These are phyloP conservation scores for Ophiostoma fasciatum DNA, from an alignment of 2,329 filamentous ascomycete species.

Conservation along the genomic window DNA sequence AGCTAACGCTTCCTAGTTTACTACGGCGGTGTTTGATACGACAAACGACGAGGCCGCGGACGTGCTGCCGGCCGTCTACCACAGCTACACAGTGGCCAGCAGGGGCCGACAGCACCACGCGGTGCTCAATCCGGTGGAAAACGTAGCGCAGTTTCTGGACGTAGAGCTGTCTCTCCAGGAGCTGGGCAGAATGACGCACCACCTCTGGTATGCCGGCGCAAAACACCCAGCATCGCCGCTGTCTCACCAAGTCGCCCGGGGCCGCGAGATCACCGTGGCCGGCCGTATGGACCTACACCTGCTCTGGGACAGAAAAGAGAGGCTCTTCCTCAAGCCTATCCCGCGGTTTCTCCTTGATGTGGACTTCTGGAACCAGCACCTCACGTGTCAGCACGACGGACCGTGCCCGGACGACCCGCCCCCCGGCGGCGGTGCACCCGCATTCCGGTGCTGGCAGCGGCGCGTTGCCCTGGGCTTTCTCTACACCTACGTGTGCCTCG, in stretches of 20 bases:
- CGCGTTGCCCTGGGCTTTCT: constrained; percentile 11
- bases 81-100: background rate
- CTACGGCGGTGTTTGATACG: constrained; percentile 4
- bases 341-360: constrained; percentile 3
- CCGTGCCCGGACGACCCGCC: background rate
- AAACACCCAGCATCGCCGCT: background rate
- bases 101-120: background rate
- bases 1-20: constrained; percentile 4
- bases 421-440: too few relatives aligned
- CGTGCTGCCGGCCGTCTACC: background rate
- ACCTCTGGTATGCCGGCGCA: constrained; percentile 5
- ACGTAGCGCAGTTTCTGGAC: background rate
- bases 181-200: background rate
- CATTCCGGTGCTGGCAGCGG: background rate
- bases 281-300: constrained; percentile 5
- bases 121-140: background rate
- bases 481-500: constrained; percentile 12
- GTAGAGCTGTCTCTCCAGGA: constrained; percentile 1
- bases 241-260: constrained; percentile 1
- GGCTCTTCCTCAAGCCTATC: constrained; percentile 6
- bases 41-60: constrained; percentile 4
- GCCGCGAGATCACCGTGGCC: background rate
- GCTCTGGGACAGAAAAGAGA: constrained; percentile 1
- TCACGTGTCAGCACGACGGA: constrained; percentile 6
- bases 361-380: background rate